phyloP scores from a whole-genome alignment of 345 rosid genomes.

The Ceriops tagal region DNA sequence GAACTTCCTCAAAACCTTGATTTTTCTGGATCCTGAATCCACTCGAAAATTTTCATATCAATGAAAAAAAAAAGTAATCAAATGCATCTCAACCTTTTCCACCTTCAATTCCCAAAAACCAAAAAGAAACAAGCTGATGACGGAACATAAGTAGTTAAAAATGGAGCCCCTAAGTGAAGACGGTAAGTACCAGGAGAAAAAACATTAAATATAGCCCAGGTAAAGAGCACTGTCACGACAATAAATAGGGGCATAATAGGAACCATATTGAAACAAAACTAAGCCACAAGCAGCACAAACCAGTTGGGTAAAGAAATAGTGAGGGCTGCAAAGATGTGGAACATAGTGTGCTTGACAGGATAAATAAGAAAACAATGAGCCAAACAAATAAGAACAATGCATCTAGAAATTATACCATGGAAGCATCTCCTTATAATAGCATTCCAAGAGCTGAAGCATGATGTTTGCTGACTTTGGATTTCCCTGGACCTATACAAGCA shows the following conservation, averaged over 20 bases:
- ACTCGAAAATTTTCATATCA: constrained; percentile 14
- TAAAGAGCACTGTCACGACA: not conserved
- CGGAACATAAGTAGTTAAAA: too few relatives aligned
- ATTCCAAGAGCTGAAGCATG: constrained; percentile 59
- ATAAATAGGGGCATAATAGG: not conserved
- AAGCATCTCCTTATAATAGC: constrained; percentile 61
- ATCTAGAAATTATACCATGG: constrained; percentile 60
- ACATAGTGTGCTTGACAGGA: not conserved
- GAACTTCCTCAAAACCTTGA: constrained; percentile 54
- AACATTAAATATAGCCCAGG: too few relatives aligned
- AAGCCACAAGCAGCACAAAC: too few relatives aligned
- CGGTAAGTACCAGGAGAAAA: not conserved
- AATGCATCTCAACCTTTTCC: not conserved
- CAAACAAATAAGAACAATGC: constrained; percentile 10
- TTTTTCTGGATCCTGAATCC: constrained; percentile 52
- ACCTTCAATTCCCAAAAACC: not conserved
- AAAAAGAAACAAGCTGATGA: too few relatives aligned
- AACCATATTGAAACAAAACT: not conserved
- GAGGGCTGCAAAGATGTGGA: not conserved
- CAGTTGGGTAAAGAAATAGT: too few relatives aligned
- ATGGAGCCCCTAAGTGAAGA: too few relatives aligned
- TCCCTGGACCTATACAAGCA: constrained; percentile 52
- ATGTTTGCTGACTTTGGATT: constrained; percentile 43
- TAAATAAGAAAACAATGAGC: constrained; percentile 12
- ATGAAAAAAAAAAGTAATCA: not conserved